Conservation (phyloP, 2,329 filamentous ascomycete species). For the Fusarium abutilonis region DNA sequence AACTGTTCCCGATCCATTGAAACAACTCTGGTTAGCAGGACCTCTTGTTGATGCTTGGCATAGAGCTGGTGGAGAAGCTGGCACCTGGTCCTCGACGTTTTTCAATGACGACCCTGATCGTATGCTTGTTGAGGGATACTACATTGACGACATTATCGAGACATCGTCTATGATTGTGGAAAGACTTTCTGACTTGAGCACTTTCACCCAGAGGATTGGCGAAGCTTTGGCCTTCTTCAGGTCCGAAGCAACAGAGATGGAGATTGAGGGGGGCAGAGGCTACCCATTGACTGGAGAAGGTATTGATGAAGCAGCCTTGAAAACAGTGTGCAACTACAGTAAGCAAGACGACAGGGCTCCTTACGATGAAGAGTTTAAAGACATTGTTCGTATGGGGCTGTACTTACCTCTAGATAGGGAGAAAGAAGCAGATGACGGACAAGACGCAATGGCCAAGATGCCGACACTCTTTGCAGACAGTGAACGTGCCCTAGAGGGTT, state of each 20-base stretch:
- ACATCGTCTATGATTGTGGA: not conserved
- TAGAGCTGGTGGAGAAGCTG: not conserved
- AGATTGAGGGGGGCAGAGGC: not conserved
- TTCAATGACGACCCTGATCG: not conserved
- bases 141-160: not conserved
- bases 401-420: not conserved
- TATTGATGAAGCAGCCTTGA: not conserved
- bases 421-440: too few relatives aligned
- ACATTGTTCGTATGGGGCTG: fast-evolving
- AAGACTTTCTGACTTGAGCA: fast-evolving
- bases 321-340: not conserved
- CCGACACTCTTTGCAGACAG: too few relatives aligned
- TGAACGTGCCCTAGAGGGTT: fast-evolving
- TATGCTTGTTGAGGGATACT: not conserved
- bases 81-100: slow-evolving; percentile 1
- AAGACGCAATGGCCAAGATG: fast-evolving
- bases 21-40: not conserved
- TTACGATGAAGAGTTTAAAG: not conserved
- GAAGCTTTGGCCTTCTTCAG: not conserved
- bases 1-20: not conserved
- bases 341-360: not conserved
- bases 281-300: slow-evolving; percentile 1
- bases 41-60: not conserved
- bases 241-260: fast-evolving
- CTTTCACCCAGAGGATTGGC: fast-evolving